Base-by-base conservation (phyloP, 768 basidiomycete genomes). In the Gyrodon lividus region DNA sequence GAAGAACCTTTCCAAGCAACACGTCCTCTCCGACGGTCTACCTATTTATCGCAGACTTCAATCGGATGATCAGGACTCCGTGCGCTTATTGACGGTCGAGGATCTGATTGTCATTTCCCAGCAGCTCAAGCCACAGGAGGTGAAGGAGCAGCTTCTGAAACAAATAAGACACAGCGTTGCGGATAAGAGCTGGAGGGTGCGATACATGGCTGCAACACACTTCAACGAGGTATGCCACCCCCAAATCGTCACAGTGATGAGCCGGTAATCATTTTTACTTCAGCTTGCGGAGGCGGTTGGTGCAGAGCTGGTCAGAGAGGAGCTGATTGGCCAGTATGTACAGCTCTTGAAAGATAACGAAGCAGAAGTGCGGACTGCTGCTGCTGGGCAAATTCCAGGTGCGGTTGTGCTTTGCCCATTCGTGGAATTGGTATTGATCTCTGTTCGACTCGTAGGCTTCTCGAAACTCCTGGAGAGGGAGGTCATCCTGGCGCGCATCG, bases 111-210 rank as follows among this genome's bases (percentile, higher is more conserved):
- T 87, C 51, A 89, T 98, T 66, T 91, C 92, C 26, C 78, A 89
- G 64, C 84, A 87, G 56, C 79, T 99, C 54, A 76, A 84, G 8
- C 87, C 92, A 2, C 73, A 84, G n/a, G 95, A 98, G 72, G 86
- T 94, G 37, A 93, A 94, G 67, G 89, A 91, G 51, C 87, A 96
- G 58, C 73, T 98, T 22, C 74, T 94, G 56, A 86, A 87, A 58
- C 89, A 95, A 68, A 86, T 98, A 61, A 84, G 91, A 63, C 82
- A 87, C 54, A 90, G 89, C 57, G 86, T 97, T 43, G 78, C 84
- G 10, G 97, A 99, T 70, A 97, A 98, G 77, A 96, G 93, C 67
- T 99, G 97, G 97, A 79, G 97, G 59, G 97, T 99, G 47, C 79
- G 97, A 67, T 99, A 98, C 70, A 98, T 98, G 95, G 93, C 94